Base-by-base conservation (phyloP, 176 grass and related monocot genomes). In the Themeda triandra region DNA sequence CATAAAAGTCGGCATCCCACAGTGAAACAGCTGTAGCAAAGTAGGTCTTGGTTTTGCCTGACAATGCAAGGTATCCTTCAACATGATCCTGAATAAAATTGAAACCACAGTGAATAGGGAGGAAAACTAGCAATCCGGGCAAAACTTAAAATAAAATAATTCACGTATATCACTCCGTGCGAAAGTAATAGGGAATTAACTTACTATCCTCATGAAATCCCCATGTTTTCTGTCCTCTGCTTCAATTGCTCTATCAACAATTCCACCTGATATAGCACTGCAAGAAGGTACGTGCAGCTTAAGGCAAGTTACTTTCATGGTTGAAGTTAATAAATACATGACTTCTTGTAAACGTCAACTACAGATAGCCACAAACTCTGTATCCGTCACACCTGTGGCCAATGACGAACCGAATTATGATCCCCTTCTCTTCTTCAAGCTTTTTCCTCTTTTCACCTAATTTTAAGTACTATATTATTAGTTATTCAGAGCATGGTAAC, bases 381-480 rank as follows among this genome's bases (percentile, higher is more conserved):
- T 67, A 0, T 13, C 15, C 67, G 37, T 40, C 81, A 69, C 32
- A 98, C 96, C 96, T 98, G 80, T 98, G 96, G 31, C 96, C 96
- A 63, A 98, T 94, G 82, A 98, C 93, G 66, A 98, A 98, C 1
- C 96, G 93, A 49, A 98, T 83, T 14, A 98, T 93, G 66, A 98
- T 86, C 9, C 96, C 93, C 70, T 95, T 98, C 78, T 98, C 83
- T 83, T 95, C 96, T 83, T 98, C 96, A 53, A 98, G 84, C 37
- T 94, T 87, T 73, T 94, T 98, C 89, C 87, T 95, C 76, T 89
- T 95, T 72, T 98, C 93, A 78, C 96, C 96, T 95, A 71, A 51
- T 88, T 85, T 79, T 36, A 30, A 75, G 70, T 73, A 56, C 11
- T 19, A 63, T 14, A 59, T 59, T 69, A 56, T 76, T 76, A 75